phyloP scores from a whole-genome alignment of 2,329 filamentous ascomycete genomes.

The Diplodia sapinea region DNA sequence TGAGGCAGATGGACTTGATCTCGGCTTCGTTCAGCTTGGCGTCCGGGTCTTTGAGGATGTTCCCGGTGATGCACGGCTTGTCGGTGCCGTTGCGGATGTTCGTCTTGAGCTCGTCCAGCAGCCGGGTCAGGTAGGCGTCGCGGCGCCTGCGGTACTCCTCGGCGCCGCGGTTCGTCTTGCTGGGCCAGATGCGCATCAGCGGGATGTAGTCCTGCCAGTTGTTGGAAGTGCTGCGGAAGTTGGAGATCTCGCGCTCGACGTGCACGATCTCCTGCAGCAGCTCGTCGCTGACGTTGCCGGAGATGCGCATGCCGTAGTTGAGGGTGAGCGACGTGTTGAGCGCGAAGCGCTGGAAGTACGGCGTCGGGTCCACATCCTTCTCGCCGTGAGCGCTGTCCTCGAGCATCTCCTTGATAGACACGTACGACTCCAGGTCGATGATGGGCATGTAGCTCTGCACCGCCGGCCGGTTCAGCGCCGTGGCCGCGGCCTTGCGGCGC shows the following conservation, averaged over 20 bases:
- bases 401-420: constrained; percentile 74
- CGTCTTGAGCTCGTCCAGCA: constrained; percentile 66
- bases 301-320: constrained; percentile 79
- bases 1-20: constrained; percentile 79
- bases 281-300: constrained; percentile 70
- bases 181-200: constrained; percentile 68
- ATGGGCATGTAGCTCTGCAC: constrained; percentile 82
- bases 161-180: constrained; percentile 64
- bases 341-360: constrained; percentile 76
- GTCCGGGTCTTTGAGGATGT: constrained; percentile 72
- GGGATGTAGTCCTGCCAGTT: constrained; percentile 90
- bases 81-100: constrained; percentile 67
- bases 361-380: constrained; percentile 70
- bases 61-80: constrained; percentile 71
- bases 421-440: constrained; percentile 75
- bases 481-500: constrained; percentile 77
- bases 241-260: constrained; percentile 76
- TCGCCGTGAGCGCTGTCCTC: constrained; percentile 67
- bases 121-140: constrained; percentile 67
- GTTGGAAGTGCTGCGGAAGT: constrained; percentile 78
- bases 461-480: constrained; percentile 76
- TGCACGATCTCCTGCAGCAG: constrained; percentile 75
- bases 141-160: constrained; percentile 70
- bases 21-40: constrained; percentile 74
- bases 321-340: constrained; percentile 78